Evolutionary conservation across 148 eudicot species (phyloP), one percentile per base, ranked within the genome.

Genomic region (Limonium bicolor): DNA sequence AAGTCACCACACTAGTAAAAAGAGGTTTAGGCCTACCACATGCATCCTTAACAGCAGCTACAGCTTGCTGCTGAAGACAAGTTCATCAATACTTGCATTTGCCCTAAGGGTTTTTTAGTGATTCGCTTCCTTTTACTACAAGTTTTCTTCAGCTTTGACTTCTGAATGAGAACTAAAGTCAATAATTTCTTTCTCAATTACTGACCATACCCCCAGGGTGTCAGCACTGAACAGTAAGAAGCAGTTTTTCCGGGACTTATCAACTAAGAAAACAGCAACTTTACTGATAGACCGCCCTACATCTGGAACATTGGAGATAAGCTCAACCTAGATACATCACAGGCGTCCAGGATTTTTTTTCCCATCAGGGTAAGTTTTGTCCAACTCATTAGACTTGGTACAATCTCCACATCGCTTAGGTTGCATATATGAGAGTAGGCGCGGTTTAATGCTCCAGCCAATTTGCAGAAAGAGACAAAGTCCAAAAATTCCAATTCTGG

Each of bases 191-290:
- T 77, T 77, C 66, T 90, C 97, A 38, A 84, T 58, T 19, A 70
- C 54, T 1, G 95, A 84, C 97, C 94, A 90, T 13, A 77, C 95
- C 63, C 97, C 93, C 23, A 66, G 64, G 27, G 84, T 77, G 46
- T 64, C 56, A 36, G 77, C 46, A 46, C 94, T 55, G 52, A 63
- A 67, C 37, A 59, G 48, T 38, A 84, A 67, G 52, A 66, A 49
- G 65, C 95, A 84, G 35, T 67, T 68, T 27, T 77, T 72, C 57
- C 59, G 74, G 52, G 50, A 63, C 32, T 70, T 61, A 54, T 90
- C 85, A 15, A 70, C 55, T 50, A 84, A 54, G 48, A 90, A 58
- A 55, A 84, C 77, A 27, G 87, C 81, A 46, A 77, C 74, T 59
- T 67, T 70, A 13, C 79, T 50, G 56, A 83, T 51, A n/a, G 80